Conservation (phyloP, 306 rosid species). For the Sechiopsis laciniata region DNA sequence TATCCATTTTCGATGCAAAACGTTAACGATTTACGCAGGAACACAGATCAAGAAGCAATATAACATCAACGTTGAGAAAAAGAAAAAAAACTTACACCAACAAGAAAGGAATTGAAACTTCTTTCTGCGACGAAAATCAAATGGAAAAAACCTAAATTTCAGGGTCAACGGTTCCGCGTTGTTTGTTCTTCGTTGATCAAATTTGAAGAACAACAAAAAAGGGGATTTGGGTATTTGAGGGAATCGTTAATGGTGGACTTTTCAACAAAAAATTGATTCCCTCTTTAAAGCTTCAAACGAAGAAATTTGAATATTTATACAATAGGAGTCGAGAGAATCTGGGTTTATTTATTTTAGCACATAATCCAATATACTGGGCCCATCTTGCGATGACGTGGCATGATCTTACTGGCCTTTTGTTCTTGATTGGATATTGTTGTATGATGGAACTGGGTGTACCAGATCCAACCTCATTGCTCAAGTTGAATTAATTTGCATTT, state of each 20-base stretch:
- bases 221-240: not conserved
- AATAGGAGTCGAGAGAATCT: not conserved
- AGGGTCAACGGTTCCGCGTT: constrained; percentile 44
- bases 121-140: not conserved
- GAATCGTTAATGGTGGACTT: not conserved
- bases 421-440: no score
- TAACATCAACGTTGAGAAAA: not conserved
- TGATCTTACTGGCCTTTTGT: not conserved
- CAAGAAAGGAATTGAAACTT: constrained; percentile 5
- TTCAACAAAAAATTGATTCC: not conserved
- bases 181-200: constrained; percentile 3
- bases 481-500: no score
- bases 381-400: not conserved
- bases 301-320: not conserved
- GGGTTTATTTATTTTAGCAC: not conserved
- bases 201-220: constrained; percentile 4
- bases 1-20: constrained; percentile 36
- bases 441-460: no score
- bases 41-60: not conserved
- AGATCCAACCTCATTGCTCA: no score
- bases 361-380: not conserved
- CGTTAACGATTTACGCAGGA: not conserved
- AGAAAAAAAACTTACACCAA: constrained; percentile 31
- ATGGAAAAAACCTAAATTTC: constrained; percentile 38
- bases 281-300: not conserved